Base-by-base conservation (phyloP, 768 basidiomycete species). In the Mycena sanguinolenta region DNA sequence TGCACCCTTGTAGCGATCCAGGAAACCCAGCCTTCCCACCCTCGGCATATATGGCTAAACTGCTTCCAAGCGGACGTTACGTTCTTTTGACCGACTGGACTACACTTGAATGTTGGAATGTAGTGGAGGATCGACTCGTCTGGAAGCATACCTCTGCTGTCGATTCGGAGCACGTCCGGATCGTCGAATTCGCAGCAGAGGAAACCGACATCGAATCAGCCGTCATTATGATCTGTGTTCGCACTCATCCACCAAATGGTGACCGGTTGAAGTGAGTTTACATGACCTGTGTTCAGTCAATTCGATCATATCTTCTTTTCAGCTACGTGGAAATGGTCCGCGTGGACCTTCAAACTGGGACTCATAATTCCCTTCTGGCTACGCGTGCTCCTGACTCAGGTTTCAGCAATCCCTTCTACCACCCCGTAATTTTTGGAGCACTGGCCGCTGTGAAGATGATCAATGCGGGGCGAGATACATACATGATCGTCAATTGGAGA, bases 91-190 rank as follows among this genome's bases (percentile, higher is more conserved):
- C 57, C 34, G 34, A 62, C 36, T 28, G 34, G 21, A 10, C n/a
- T 2, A 25, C 17, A 13, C 42, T 71, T 2, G 64, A 71, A 28
- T 71, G 70, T 28, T 71, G 70, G 70, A 36, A 50, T 49, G 63
- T 67, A 14, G 53, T n/a, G 1, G n/a, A 42, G 1, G 59, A 66
- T 28, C 10, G 25, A 12, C 17, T 66, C 23, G 21, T 59, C 7
- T 66, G 65, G 65, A 38, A 13, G 12, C 27, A 66, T 34, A 13
- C 4, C 3, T 52, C 65, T 12, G 17, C 17, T 3, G 32, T 63
- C n/a, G n/a, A n/a, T n/a, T n/a, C n/a, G 9, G 59, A 46, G 2
- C 34, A 30, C 27, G 17, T 44, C 27, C 3, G 14, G 19, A n/a
- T 67, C 5, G 10, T 39, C n/a, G 14, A 46, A 23, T 59, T 61